Evolutionary conservation across 345 rosid genomes (phyloP), one percentile per base, ranked within the genome.

Genomic region (Salix brachista): DNA sequence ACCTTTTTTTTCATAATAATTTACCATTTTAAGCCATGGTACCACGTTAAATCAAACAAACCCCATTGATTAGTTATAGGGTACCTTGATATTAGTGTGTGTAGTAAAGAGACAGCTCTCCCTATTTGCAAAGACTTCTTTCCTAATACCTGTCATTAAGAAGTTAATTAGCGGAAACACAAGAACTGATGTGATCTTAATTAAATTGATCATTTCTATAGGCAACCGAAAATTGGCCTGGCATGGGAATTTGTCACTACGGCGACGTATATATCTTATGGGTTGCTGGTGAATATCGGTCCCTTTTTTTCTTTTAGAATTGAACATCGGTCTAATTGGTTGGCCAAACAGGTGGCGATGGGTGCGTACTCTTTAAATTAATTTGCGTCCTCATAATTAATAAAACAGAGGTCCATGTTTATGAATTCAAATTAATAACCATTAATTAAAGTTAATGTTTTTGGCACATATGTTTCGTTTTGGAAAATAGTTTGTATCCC

Each of bases 31-130:
- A 62, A 72, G 83, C 66, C 80, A 80, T 80, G 81, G 81, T 84
- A 80, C 81, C 39, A 86, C 82, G 91, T 88, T 85, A 88, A 86
- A 86, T 86, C 85, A 75, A 65, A 12, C 39, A 18, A 66, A 71
- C 76, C 79, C 68, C 67, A 19, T 69, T 75, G 74, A 81, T 79
- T 71, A 67, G 23, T 58, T 58, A 23, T 58, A 9, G 82, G 75
- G 71, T 60, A 77, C 78, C 75, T 77, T 41, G 37, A 72, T 69
- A 75, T 69, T 73, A 58, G 50, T 73, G 69, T 54, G 16, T 61
- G 75, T 77, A 65, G 58, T 82, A 82, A 85, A 60, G 83, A 74
- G 91, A 87, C 87, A 75, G 79, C 85, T 86, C 86, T 78, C 87
- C 85, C 76, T 72, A 58, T 58, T 70, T 75, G 76, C 85, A 71